Conservation (phyloP, 139 green algal genomes). For the Gonium pectorale region DNA sequence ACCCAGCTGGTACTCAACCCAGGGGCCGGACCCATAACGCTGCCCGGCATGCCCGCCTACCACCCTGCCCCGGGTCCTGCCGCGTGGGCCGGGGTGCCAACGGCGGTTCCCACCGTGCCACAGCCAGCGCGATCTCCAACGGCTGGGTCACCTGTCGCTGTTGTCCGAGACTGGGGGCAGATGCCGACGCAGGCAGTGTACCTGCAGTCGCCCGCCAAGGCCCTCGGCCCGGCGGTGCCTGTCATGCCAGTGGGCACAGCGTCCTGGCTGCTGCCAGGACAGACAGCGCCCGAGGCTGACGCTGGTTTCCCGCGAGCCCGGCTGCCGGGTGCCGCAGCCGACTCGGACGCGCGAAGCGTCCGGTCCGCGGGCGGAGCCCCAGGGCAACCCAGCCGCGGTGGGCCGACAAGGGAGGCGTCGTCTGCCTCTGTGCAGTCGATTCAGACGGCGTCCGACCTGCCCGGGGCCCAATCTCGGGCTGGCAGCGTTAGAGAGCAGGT, state of each 20-base stretch:
- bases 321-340: too few relatives aligned
- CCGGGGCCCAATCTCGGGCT: too few relatives aligned
- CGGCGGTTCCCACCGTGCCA: background rate
- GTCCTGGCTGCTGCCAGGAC: constrained; percentile 18
- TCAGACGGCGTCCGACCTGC: too few relatives aligned
- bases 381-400: background rate
- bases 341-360: too few relatives aligned
- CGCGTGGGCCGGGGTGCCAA: constrained; percentile 1
- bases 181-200: background rate
- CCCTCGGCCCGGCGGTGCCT: too few relatives aligned
- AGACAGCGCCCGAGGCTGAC: too few relatives aligned
- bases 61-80: constrained; percentile 1
- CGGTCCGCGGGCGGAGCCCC: too few relatives aligned
- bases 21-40: background rate
- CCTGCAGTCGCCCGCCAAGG: background rate
- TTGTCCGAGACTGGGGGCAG: background rate
- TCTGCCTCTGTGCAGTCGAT: too few relatives aligned
- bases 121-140: too few relatives aligned
- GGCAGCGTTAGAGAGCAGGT: too few relatives aligned
- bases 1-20: constrained; percentile 40
- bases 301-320: too few relatives aligned
- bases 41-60: constrained; percentile 20
- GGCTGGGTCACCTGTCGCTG: background rate
- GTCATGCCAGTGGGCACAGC: background rate
- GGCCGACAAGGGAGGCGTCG: too few relatives aligned